Percentiles rank a stretch among this genome's conserved stretches.
phyloP scores from a whole-genome alignment of 768 basidiomycete genomes.

The Russula olivacea region DNA sequence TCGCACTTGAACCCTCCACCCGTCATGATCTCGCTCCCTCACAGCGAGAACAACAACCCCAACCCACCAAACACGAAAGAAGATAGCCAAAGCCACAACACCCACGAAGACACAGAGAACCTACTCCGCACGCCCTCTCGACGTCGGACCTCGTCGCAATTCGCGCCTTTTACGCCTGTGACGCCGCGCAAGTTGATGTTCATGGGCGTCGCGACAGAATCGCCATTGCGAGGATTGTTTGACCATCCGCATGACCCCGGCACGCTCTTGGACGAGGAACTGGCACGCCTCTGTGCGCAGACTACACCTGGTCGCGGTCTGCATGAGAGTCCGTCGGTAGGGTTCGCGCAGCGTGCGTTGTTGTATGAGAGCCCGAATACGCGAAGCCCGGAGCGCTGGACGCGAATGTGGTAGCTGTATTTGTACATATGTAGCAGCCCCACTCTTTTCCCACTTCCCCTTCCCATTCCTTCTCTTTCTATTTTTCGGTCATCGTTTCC shows the following conservation, averaged over 20 bases:
- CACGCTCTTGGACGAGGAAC: slow-evolving; percentile 64
- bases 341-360: slow-evolving; percentile 54
- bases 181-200: slow-evolving; percentile 43
- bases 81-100: slow-evolving; percentile 27
- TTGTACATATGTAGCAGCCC: background rate
- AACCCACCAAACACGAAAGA: slow-evolving; percentile 32
- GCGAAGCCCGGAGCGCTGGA: slow-evolving; percentile 50
- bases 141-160: slow-evolving; percentile 33
- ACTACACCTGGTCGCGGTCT: slow-evolving; percentile 21
- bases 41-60: slow-evolving; percentile 31
- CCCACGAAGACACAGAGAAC: slow-evolving; percentile 23
- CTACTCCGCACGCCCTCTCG: slow-evolving; percentile 43
- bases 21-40: slow-evolving; percentile 28
- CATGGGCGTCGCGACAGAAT: slow-evolving; percentile 32
- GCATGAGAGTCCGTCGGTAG: slow-evolving; percentile 54
- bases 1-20: slow-evolving; percentile 61
- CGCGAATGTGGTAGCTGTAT: slow-evolving; percentile 28
- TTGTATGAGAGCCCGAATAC: slow-evolving; percentile 72
- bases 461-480: background rate
- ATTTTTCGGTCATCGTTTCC: background rate
- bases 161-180: slow-evolving; percentile 32
- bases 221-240: slow-evolving; percentile 47
- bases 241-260: slow-evolving; percentile 75
- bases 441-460: background rate
- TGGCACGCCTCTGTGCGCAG: slow-evolving; percentile 40